Conservation (phyloP, 345 rosid species). For the Carallia pectinifolia region DNA sequence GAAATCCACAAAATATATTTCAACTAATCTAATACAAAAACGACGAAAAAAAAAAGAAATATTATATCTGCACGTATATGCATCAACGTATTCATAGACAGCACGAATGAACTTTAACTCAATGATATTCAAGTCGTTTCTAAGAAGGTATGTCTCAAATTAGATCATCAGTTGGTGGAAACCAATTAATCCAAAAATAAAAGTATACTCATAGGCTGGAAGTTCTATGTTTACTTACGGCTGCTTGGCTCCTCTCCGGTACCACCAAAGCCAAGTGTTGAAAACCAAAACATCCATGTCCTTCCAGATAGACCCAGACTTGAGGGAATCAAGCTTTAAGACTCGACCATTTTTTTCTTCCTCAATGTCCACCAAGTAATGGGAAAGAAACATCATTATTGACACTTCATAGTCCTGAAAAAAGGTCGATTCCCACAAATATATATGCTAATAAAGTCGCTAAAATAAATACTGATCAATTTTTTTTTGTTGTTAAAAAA, state of each 20-base stretch:
- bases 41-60: no score
- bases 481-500: no score
- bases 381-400: conserved; percentile 35
- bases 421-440: neutral
- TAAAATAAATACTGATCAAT: no score
- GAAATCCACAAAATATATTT: neutral
- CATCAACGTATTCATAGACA: no score
- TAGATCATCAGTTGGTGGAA: no score
- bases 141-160: no score
- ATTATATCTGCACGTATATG: no score
- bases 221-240: conserved; percentile 37
- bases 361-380: conserved; percentile 51
- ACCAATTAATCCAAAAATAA: neutral
- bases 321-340: conserved; percentile 53
- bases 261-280: conserved; percentile 81
- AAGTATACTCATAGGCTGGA: neutral
- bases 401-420: conserved; percentile 54
- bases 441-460: no score
- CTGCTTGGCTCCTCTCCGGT: conserved; percentile 50
- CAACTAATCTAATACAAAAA: no score
- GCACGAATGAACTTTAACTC: no score
- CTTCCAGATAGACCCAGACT: conserved; percentile 48
- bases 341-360: conserved; percentile 47
- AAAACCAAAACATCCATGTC: conserved; percentile 50
- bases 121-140: no score